These are phyloP conservation scores for Alternaria sp. DNA, from an alignment of 2,329 filamentous ascomycete genomes.

Conservation along the genomic window DNA sequence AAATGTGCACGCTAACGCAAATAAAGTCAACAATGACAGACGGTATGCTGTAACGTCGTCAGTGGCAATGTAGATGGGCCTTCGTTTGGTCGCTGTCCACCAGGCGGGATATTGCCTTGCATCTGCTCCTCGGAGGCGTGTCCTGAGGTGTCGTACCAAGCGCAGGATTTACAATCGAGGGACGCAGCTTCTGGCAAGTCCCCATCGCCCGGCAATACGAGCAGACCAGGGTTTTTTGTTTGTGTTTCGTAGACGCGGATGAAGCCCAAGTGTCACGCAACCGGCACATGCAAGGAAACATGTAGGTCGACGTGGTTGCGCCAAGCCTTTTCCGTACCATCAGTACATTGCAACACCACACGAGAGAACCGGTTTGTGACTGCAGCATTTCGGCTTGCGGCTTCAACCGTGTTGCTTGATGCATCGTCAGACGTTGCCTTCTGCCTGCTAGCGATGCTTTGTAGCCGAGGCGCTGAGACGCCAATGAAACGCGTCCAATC, in stretches of 20 bases:
- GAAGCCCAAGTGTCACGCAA: conserved; percentile 1
- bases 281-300: neutral
- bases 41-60: conserved; percentile 8
- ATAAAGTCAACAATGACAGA: conserved; percentile 1
- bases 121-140: conserved; percentile 6
- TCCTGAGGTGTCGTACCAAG: conserved; percentile 7
- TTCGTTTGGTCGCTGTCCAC: conserved; percentile 11
- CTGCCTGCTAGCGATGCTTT: conserved; percentile 1
- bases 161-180: conserved; percentile 8
- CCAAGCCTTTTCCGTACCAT: conserved; percentile 7
- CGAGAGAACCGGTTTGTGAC: neutral
- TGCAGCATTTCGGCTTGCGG: neutral
- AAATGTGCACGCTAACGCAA: conserved; percentile 8
- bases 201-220: conserved; percentile 13
- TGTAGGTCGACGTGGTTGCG: neutral
- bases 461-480: conserved; percentile 39
- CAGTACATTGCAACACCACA: neutral
- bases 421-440: conserved; percentile 1
- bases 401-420: neutral
- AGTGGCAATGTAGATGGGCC: conserved; percentile 9
- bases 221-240: conserved; percentile 4
- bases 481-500: conserved; percentile 34
- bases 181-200: conserved; percentile 14
- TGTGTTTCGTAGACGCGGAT: conserved; percentile 1
- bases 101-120: conserved; percentile 7